A percentile compares a stretch with the other conserved stretches of the same genome.
These are phyloP conservation scores for Penicillium sp. DNA, from an alignment of 2,329 filamentous ascomycete genomes.

Conservation along the genomic window DNA sequence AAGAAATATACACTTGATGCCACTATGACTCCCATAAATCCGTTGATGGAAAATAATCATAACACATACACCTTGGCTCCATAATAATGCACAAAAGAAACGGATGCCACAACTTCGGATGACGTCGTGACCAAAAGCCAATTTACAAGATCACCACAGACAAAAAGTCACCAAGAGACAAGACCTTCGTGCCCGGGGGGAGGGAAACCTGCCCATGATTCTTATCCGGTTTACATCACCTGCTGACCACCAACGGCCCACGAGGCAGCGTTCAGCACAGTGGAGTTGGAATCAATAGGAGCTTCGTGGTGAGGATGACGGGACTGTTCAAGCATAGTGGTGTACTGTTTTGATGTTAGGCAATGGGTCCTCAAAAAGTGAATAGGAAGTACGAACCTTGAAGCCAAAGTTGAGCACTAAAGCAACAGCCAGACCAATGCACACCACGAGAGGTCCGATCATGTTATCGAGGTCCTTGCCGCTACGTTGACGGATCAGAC, in stretches of 20 bases:
- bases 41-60: background rate
- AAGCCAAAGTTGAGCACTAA: slow-evolving; percentile 85
- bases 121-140: background rate
- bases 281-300: slow-evolving; percentile 14
- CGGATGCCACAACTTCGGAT: background rate
- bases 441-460: slow-evolving; percentile 79
- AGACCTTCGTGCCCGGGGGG: background rate
- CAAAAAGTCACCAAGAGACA: background rate
- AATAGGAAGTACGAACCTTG: slow-evolving; percentile 49
- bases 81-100: slow-evolving; percentile 1
- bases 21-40: background rate
- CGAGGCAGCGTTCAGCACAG: slow-evolving; percentile 1
- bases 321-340: slow-evolving; percentile 26
- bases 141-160: background rate
- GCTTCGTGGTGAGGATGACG: slow-evolving; percentile 13
- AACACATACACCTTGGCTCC: slow-evolving; percentile 1
- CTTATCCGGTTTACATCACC: slow-evolving; percentile 6
- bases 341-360: slow-evolving; percentile 30
- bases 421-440: slow-evolving; percentile 72
- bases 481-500: slow-evolving; percentile 79
- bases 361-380: background rate
- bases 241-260: slow-evolving; percentile 24
- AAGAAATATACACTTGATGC: background rate
- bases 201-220: background rate
- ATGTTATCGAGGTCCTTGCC: slow-evolving; percentile 92